Base-by-base conservation (phyloP, 768 basidiomycete species). In the Lanmaoa rubissima region DNA sequence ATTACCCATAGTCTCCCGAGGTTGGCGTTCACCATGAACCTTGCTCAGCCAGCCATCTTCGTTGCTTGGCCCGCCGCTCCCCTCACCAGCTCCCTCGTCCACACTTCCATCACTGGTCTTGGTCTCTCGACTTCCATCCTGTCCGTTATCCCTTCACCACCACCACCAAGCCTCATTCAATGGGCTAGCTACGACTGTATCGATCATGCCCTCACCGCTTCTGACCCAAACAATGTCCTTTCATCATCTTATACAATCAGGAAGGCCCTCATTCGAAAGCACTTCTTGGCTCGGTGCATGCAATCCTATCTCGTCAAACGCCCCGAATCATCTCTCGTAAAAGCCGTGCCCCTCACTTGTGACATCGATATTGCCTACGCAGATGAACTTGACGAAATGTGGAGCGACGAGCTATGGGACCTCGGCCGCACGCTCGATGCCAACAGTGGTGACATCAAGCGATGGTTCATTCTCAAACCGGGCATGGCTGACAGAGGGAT, bases 401-500 rank as follows among this genome's bases (percentile, higher is more conserved):
- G 94, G 83, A 73, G 82, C 32, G 96, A 98, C 72, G 97, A 99
- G 55, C 80, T 98, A 35, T 98, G 87, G 80, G 94, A 97, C 48
- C 81, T 98, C 14, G 84, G 82, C 7, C 73, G 80, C 44, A 75
- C 78, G 19, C 79, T 97, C 32, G 80, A 85, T 21, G 60, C 65
- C 5, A 75, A 74, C 19, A 39, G 9, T 13, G 28, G 21, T 17
- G 43, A 54, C n/a, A 47, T 42, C 31, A 62, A 60, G 17, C 76
- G 62, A 48, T 98, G 96, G 96, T 98, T 88, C 82, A 96, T 99
- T 58, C 74, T 99, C 50, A 99, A 99, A 75, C 95, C 97, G 45
- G 92, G 94, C 17, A 96, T 99, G 91, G 88, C 94, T 1, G 95
- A 98, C 75, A 82, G 93, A 48, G 97, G 94, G 13, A 92, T 93